A percentile compares a stretch with the other conserved stretches of the same genome.
These are phyloP conservation scores for Zygoascus ofunaensis DNA, from an alignment of 805 yeast species.

Conservation along the genomic window DNA sequence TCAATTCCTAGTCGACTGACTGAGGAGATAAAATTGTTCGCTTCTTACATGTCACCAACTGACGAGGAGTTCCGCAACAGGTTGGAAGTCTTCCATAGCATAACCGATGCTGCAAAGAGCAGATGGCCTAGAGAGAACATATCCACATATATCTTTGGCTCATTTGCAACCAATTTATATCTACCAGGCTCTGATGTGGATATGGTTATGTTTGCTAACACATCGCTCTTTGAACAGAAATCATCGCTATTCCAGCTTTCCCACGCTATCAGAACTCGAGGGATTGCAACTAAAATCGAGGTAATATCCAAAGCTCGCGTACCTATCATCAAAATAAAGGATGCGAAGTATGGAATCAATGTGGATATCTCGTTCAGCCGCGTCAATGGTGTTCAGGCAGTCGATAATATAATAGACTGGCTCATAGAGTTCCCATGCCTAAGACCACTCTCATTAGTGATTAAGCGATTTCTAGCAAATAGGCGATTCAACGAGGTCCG, in stretches of 20 bases:
- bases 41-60: conserved; percentile 78
- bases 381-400: conserved; percentile 74
- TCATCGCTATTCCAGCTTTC: conserved; percentile 65
- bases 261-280: conserved; percentile 50
- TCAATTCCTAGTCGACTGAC: conserved; percentile 85
- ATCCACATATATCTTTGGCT: conserved; percentile 81
- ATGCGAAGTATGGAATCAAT: conserved; percentile 57
- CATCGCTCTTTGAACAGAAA: conserved; percentile 47
- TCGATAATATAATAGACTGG: conserved; percentile 71
- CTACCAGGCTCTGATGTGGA: conserved; percentile 95
- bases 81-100: conserved; percentile 50
- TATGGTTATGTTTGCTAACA: conserved; percentile 67
- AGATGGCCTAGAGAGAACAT: conserved; percentile 62
- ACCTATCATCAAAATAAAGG: conserved; percentile 88
- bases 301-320: conserved; percentile 87
- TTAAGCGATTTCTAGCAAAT: conserved; percentile 76
- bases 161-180: conserved; percentile 86
- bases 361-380: conserved; percentile 89
- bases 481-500: conserved; percentile 78
- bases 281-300: conserved; percentile 63
- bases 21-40: conserved; percentile 75
- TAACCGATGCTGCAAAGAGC: conserved; percentile 42
- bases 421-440: conserved; percentile 62
- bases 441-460: conserved; percentile 68
- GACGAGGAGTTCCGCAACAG: conserved; percentile 60